Percentiles rank a stretch among this genome's conserved stretches.
phyloP scores from a whole-genome alignment of 257 asterid species.

The Penstemon eatonii region DNA sequence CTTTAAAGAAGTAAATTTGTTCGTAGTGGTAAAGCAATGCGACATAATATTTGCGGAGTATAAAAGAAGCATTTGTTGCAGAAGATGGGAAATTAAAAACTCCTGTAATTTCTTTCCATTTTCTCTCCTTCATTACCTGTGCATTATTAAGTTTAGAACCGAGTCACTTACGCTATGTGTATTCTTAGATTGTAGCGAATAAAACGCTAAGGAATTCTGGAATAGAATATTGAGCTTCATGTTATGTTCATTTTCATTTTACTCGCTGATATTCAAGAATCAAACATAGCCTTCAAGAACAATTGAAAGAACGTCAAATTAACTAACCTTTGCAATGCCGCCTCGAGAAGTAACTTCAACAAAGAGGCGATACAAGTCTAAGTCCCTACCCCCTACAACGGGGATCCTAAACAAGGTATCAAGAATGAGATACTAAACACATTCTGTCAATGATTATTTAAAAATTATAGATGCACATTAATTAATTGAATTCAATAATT shows the following conservation, averaged over 20 bases:
- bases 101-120: conserved; percentile 76
- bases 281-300: background rate
- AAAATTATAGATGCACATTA: too few species aligned
- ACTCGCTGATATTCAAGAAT: too few species aligned
- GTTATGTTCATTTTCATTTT: too few species aligned
- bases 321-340: conserved; percentile 68
- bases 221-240: too few species aligned
- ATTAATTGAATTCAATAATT: too few species aligned
- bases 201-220: too few species aligned
- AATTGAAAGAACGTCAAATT: background rate
- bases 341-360: conserved; percentile 88
- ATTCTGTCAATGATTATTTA: too few species aligned
- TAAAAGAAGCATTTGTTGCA: conserved; percentile 87
- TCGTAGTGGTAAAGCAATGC: conserved; percentile 80
- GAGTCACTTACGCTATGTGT: too few species aligned
- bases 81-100: conserved; percentile 77
- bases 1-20: conserved; percentile 69
- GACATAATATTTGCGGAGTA: conserved; percentile 77
- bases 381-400: conserved; percentile 64
- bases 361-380: conserved; percentile 82
- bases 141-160: background rate
- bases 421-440: too few species aligned
- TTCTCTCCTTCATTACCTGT: conserved; percentile 67
- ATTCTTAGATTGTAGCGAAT: too few species aligned
- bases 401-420: conserved; percentile 55